phyloP scores from a whole-genome alignment of 148 eudicot genomes.

The Dianthus caryophyllus region DNA sequence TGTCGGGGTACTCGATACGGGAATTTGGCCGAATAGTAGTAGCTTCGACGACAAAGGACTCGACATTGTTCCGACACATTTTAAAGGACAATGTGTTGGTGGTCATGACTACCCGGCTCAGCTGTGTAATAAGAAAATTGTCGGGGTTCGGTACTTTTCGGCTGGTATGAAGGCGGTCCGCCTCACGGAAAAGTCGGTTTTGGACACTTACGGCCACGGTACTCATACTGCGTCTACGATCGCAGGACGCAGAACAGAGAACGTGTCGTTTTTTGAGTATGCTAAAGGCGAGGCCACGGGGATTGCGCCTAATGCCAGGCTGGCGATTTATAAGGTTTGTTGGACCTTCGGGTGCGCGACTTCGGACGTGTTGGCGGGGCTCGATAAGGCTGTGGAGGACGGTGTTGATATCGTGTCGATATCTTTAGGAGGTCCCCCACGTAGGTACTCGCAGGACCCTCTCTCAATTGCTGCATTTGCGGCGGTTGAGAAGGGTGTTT shows the following conservation, averaged over 20 bases:
- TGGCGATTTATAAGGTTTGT: constrained; percentile 59
- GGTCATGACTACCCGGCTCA: constrained; percentile 35
- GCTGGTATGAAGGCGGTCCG: constrained; percentile 17
- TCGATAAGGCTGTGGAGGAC: constrained; percentile 56
- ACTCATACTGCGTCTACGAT: constrained; percentile 74
- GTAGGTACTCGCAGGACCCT: constrained; percentile 17
- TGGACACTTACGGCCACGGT: constrained; percentile 61
- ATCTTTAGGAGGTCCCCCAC: constrained; percentile 34
- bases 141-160: constrained; percentile 45
- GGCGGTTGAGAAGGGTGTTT: constrained; percentile 46
- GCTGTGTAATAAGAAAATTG: constrained; percentile 57
- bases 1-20: constrained; percentile 67
- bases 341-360: constrained; percentile 36
- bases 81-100: constrained; percentile 55
- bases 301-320: constrained; percentile 61
- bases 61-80: constrained; percentile 44
- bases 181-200: constrained; percentile 13
- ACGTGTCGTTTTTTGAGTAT: constrained; percentile 34
- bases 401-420: constrained; percentile 62
- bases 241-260: constrained; percentile 26
- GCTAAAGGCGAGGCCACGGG: constrained; percentile 54
- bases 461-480: constrained; percentile 41
- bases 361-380: constrained; percentile 56
- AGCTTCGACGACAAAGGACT: constrained; percentile 59
- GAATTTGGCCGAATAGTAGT: constrained; percentile 53